phyloP scores from a whole-genome alignment of 805 yeast genomes.

The Saturnispora hagleri region DNA sequence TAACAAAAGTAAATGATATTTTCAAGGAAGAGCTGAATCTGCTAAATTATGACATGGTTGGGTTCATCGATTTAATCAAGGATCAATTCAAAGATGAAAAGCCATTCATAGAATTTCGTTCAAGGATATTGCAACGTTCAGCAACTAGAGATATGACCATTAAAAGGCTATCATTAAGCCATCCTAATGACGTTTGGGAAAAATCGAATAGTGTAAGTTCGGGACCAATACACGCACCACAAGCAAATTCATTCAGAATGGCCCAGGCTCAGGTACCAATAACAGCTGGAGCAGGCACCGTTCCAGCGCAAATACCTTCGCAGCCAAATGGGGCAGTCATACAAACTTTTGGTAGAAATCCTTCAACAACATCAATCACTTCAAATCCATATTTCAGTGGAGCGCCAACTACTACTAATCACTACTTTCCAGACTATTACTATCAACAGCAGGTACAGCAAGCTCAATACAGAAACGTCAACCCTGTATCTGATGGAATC shows the following conservation, averaged over 20 bases:
- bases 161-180: conserved; percentile 15
- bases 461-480: conserved; percentile 13
- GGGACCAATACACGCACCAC: background rate
- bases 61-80: conserved; percentile 35
- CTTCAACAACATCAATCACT: conserved; percentile 14
- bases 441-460: conserved; percentile 9
- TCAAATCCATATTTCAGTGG: conserved; percentile 14
- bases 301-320: background rate
- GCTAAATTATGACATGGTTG: conserved; percentile 45
- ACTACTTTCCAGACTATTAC: conserved; percentile 9
- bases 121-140: conserved; percentile 24
- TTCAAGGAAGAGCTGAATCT: conserved; percentile 39
- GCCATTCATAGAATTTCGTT: conserved; percentile 20
- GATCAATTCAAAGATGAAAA: conserved; percentile 13
- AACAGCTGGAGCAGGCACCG: conserved; percentile 3
- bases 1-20: conserved; percentile 39
- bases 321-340: background rate
- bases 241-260: background rate
- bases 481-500: conserved; percentile 11
- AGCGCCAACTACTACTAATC: background rate
- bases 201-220: background rate
- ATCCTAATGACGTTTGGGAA: conserved; percentile 4
- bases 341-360: conserved; percentile 13
- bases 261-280: background rate
- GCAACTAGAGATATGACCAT: conserved; percentile 27